Evolutionary conservation across 768 basidiomycete species (phyloP), one percentile per base, ranked within the genome.

Genomic region (Phanerochaete sordida): DNA sequence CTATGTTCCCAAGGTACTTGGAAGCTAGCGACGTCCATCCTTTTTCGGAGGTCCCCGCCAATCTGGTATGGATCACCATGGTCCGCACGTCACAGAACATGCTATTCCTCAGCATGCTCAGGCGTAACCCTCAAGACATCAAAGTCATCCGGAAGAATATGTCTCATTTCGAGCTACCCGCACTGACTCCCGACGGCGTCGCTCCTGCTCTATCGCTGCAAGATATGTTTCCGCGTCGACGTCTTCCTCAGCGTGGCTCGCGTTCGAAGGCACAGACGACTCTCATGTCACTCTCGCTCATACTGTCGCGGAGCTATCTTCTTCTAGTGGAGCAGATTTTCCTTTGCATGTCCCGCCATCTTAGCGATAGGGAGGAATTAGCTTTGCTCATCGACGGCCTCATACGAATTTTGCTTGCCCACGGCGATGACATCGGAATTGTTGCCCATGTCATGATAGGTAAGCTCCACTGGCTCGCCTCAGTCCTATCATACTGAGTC

Each of bases 341-440:
- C 67, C 80, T 84, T 21, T 85, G 83, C 0, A 83, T 91, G 79
- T 84, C 87, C 2, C 74, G 88, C 15, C 87, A 89, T 72, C 74
- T 88, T 56, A 89, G 81, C 63, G 88, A 90, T 62, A 78, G 86
- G 13, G 79, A 79, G 49, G 90, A 93, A 65, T 75, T 93, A 16
- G 82, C 82, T 0, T 66, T 84, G 24, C 76, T 89, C 12, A 72
- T 90, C 21, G 88, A 91, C 68, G 87, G 88, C 2, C 66, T 91
- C 21, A 91, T 90, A 69, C 80, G 82, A 5, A 85, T 88, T 45
- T 73, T 93, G 19, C 73, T 90, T 30, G 74, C 73, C 2, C 89
- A 91, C 71, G 86, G 87, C 3, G 80, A 85, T 65, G 90, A 91
- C 65, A 81, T 88, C 47, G 87, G 85, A n/a, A 84, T 91, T 55